Base-by-base conservation (phyloP, 2,329 filamentous ascomycete genomes). In the Raffaelea albimanens region DNA sequence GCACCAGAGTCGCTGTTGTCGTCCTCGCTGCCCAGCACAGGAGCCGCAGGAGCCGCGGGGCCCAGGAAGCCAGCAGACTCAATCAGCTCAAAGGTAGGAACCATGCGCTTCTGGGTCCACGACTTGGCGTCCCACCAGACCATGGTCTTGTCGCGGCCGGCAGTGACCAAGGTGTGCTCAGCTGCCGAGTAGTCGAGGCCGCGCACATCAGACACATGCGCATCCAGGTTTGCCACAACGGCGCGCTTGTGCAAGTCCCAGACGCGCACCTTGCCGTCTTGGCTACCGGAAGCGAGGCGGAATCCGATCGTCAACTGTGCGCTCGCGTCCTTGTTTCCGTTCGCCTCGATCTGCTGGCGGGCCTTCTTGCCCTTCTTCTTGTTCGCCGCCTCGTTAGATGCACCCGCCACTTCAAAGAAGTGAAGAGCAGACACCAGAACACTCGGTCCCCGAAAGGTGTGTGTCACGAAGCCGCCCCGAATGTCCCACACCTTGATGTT, bases 401-500 rank as follows among this genome's bases (percentile, higher is more conserved):
- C 72, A 16, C 86, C 71, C 21, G 82, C 73, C 16, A 87, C 72
- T 59, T 95, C 84, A 62, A 97, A 98, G 66, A 98, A 97, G 57
- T 84, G 83, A 18, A 98, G 72, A 0, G 93, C 88, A 13, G 93
- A 95, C 4, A 98, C 80, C 20, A 98, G 76, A 10, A 93, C 90
- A 50, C 89, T 89, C 48, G 95, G 91, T 1, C 90, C 90, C 56
- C 91, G 85, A 65, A 98, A 95, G 1, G 88, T 95, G 65, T 98
- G 93, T 23, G 94, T 98, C 29, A 89, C 82, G 64, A 86, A 97
- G 20, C 93, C 93, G 40, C 83, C 87, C 44, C 76, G 73, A 50
- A 98, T 88, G 66, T 98, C 93, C 91, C 91, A 98, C 45, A 98
- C 83, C 65, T 98, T 98, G 58, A 97, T 87, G 1, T 85, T 80